A percentile compares a stretch with the other conserved stretches of the same genome.
Evolutionary conservation across 768 basidiomycete species (phyloP).

Genomic region (Trametes maxima): DNA sequence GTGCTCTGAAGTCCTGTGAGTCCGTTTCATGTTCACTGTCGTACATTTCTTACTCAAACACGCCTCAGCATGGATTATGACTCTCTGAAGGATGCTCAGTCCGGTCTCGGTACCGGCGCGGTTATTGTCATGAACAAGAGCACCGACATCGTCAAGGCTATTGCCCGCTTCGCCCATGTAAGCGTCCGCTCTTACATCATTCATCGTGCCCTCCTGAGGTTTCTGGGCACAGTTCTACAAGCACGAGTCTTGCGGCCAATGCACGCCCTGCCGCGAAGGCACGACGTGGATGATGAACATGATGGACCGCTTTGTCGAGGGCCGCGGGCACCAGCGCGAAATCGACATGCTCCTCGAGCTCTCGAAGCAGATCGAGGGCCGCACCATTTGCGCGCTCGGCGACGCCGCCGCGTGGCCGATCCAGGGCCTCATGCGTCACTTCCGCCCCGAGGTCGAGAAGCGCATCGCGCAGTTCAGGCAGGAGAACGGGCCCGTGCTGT

Average conservation of each 20-base stretch:
- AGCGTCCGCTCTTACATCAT: constrained; percentile 17
- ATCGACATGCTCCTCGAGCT: constrained; percentile 98
- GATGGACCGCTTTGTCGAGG: constrained; percentile 97
- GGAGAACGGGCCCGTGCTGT: constrained; percentile 79
- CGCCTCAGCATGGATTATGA: constrained; percentile 90
- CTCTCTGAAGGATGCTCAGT: constrained; percentile 92
- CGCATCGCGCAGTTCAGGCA: constrained; percentile 81
- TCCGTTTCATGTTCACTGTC: background rate
- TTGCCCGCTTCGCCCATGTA: constrained; percentile 88
- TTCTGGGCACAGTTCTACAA: constrained; percentile 76
- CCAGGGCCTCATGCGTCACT: constrained; percentile 96
- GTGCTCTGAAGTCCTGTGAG: constrained; percentile 87
- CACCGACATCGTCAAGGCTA: constrained; percentile 92
- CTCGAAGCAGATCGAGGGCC: constrained; percentile 97
- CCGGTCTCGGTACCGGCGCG: constrained; percentile 97
- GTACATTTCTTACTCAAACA: background rate
- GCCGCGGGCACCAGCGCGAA: constrained; percentile 87
- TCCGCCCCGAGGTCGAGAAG: constrained; percentile 92
- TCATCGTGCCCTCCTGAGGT: background rate
- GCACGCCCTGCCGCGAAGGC: constrained; percentile 91
- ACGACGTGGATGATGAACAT: constrained; percentile 99
- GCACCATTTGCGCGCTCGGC: constrained; percentile 95
- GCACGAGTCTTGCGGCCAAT: constrained; percentile 98
- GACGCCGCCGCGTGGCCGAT: constrained; percentile 99
- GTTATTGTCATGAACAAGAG: constrained; percentile 99